Evolutionary conservation across 2,329 filamentous ascomycete species (phyloP).

Genomic region (Corniculantispora saksenae): DNA sequence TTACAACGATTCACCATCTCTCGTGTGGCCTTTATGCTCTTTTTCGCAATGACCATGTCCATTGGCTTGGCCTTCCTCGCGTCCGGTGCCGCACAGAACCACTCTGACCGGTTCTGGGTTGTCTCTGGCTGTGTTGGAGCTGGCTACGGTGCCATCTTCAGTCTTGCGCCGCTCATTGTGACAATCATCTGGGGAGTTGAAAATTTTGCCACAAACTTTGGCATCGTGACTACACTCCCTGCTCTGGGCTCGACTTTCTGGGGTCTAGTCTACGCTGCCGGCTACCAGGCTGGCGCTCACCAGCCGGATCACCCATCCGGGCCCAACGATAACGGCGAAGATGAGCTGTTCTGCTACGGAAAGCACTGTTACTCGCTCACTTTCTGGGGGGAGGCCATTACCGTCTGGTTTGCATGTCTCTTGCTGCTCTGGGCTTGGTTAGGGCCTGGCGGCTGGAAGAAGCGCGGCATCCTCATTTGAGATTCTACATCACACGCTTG

Average conservation of each 20-base stretch:
- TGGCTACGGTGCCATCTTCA: slow-evolving; percentile 91
- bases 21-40: slow-evolving; percentile 76
- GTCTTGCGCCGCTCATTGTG: slow-evolving; percentile 85
- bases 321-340: slow-evolving; percentile 33
- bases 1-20: slow-evolving; percentile 62
- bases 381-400: slow-evolving; percentile 83
- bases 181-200: slow-evolving; percentile 98
- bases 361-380: slow-evolving; percentile 75
- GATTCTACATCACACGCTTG: not conserved
- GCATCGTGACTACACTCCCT: slow-evolving; percentile 89
- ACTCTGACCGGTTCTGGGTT: slow-evolving; percentile 79
- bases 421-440: slow-evolving; percentile 81
- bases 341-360: slow-evolving; percentile 74
- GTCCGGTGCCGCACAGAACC: slow-evolving; percentile 71
- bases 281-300: slow-evolving; percentile 70
- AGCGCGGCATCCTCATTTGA: slow-evolving; percentile 69
- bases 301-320: slow-evolving; percentile 33
- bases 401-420: slow-evolving; percentile 74
- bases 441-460: slow-evolving; percentile 72
- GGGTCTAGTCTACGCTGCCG: slow-evolving; percentile 82
- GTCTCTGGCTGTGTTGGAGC: slow-evolving; percentile 83
- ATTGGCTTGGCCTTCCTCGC: slow-evolving; percentile 77
- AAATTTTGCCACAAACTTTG: slow-evolving; percentile 98
- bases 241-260: slow-evolving; percentile 86
- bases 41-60: slow-evolving; percentile 72